phyloP scores from a whole-genome alignment of 768 basidiomycete genomes.

The Pisolithus microcarpus region DNA sequence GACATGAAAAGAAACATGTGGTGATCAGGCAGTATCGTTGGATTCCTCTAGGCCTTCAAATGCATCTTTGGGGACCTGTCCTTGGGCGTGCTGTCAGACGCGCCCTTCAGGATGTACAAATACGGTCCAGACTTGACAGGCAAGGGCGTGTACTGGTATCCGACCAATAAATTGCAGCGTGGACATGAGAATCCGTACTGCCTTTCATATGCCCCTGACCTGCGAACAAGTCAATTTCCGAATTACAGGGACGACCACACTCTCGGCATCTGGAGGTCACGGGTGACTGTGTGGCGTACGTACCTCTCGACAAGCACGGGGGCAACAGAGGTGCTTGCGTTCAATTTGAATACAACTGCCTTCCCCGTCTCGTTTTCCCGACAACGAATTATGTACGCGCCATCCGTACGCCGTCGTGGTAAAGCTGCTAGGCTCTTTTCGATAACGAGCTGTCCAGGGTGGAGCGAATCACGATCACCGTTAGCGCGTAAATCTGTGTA shows the following conservation, averaged over 20 bases:
- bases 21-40: background rate
- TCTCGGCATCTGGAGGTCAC: background rate
- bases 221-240: slow-evolving; percentile 19
- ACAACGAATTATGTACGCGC: slow-evolving; percentile 70
- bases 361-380: slow-evolving; percentile 52
- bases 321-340: slow-evolving; percentile 53
- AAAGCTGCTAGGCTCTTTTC: slow-evolving; percentile 65
- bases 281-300: background rate
- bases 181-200: slow-evolving; percentile 62
- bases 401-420: slow-evolving; percentile 70
- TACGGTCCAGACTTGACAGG: slow-evolving; percentile 73
- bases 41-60: slow-evolving; percentile 34
- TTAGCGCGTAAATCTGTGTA: slow-evolving; percentile 3
- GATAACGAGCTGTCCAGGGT: slow-evolving; percentile 58
- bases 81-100: slow-evolving; percentile 85
- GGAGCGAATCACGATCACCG: background rate
- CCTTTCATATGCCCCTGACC: slow-evolving; percentile 63
- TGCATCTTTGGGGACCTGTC: slow-evolving; percentile 77
- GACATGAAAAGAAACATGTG: no score
- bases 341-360: slow-evolving; percentile 80
- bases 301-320: slow-evolving; percentile 77
- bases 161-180: slow-evolving; percentile 41
- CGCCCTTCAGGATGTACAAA: slow-evolving; percentile 73
- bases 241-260: slow-evolving; percentile 1
- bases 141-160: slow-evolving; percentile 73